Evolutionary conservation across 495 filamentous ascomycete genomes (phyloP).

Genomic region (Apiosordaria backusii): DNA sequence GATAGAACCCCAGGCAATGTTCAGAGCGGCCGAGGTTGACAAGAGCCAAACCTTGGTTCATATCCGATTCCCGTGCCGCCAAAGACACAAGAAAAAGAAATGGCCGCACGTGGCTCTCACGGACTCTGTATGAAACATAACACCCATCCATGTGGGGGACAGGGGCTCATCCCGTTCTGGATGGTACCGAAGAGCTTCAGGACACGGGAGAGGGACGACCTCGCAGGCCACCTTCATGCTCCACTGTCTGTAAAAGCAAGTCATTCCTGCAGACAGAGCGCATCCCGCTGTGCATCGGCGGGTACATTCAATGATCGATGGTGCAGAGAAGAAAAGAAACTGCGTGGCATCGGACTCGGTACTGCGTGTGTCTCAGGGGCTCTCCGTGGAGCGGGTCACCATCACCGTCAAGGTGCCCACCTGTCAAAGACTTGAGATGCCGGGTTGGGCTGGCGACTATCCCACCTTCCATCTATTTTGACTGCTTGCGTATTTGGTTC

Average conservation of each 20-base stretch:
- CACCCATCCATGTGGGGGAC: conserved; percentile 8
- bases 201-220: background rate
- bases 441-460: background rate
- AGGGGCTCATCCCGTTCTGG: background rate
- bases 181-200: conserved; percentile 1
- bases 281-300: background rate
- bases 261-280: background rate
- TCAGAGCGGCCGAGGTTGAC: background rate
- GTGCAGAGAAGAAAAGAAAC: background rate
- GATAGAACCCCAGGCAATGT: background rate
- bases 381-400: background rate
- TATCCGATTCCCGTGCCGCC: background rate
- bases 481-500: background rate
- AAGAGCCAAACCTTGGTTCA: no score
- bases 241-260: background rate
- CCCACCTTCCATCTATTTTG: background rate
- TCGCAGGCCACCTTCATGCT: background rate
- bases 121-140: conserved; percentile 9
- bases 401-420: background rate
- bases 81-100: background rate
- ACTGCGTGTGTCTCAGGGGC: background rate
- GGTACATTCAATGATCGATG: background rate
- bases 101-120: conserved; percentile 11
- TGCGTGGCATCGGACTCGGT: background rate
- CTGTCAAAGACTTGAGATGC: background rate